Conservation (phyloP, 2,329 filamentous ascomycete genomes). For the Colletotrichum filicis region DNA sequence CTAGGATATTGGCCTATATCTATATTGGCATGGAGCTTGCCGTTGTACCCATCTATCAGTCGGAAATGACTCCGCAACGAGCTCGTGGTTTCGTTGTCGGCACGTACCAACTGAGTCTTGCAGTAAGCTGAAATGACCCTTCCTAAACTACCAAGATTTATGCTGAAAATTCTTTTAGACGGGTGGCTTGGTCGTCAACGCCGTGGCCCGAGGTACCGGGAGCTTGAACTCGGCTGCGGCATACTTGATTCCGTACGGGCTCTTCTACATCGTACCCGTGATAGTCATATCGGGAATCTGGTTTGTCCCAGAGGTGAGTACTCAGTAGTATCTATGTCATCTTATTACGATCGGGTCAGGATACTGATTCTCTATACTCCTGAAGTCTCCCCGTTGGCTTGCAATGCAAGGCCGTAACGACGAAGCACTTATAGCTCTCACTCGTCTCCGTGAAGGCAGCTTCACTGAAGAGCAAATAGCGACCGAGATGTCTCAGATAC, state of each 20-base stretch:
- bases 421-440: constrained; percentile 42
- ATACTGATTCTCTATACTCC: no score
- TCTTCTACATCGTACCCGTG: constrained; percentile 47
- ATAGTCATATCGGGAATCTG: constrained; percentile 41
- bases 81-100: constrained; percentile 47
- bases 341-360: no score
- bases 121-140: constrained; percentile 32
- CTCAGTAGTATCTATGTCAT: no score
- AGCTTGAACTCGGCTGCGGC: constrained; percentile 42
- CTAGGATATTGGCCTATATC: constrained; percentile 48
- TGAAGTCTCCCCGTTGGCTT: constrained; percentile 43
- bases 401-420: constrained; percentile 40
- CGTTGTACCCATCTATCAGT: constrained; percentile 48
- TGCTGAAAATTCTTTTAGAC: constrained; percentile 1
- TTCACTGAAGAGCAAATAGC: constrained; percentile 40
- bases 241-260: constrained; percentile 47
- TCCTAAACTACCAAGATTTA: no score
- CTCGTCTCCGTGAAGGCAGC: constrained; percentile 38
- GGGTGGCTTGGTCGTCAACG: constrained; percentile 38
- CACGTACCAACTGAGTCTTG: constrained; percentile 47
- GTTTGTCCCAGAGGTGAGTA: constrained; percentile 42
- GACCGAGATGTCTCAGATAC: constrained; percentile 33
- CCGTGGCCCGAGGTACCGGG: constrained; percentile 43
- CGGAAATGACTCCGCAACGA: constrained; percentile 44
- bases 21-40: constrained; percentile 54